A percentile compares a stretch with the other conserved stretches of the same genome.
These are phyloP conservation scores for Salix viminalis DNA, from an alignment of 345 rosid species.

Conservation along the genomic window DNA sequence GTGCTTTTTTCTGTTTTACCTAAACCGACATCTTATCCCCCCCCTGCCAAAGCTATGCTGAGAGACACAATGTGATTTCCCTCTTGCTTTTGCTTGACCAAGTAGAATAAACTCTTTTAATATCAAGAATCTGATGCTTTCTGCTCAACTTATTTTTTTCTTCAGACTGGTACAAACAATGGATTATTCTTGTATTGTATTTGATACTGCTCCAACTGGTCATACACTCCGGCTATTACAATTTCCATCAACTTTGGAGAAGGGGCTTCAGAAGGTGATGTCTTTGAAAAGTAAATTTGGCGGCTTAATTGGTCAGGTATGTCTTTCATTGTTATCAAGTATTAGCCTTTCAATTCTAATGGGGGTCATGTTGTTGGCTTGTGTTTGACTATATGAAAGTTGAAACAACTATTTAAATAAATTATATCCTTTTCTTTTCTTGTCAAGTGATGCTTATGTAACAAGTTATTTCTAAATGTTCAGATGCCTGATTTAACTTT, in stretches of 20 bases:
- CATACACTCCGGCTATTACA: conserved; percentile 93
- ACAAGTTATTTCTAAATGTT: neutral
- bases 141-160: conserved; percentile 7
- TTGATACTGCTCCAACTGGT: conserved; percentile 99
- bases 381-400: neutral
- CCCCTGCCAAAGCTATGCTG: neutral
- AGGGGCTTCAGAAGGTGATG: conserved; percentile 89
- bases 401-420: neutral
- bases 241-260: conserved; percentile 91
- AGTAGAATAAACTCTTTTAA: neutral
- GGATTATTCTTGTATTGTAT: conserved; percentile 93
- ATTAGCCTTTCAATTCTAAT: neutral
- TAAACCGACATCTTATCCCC: neutral
- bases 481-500: neutral
- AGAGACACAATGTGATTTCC: neutral
- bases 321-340: neutral
- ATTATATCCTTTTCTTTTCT: neutral
- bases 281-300: conserved; percentile 88
- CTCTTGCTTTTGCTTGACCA: neutral
- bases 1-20: neutral
- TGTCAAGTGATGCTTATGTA: neutral
- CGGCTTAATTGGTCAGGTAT: conserved; percentile 87
- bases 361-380: neutral
- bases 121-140: neutral
- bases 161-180: conserved; percentile 92